Evolutionary conservation across 306 rosid genomes (phyloP).

Genomic region (Vigna hirtella): DNA sequence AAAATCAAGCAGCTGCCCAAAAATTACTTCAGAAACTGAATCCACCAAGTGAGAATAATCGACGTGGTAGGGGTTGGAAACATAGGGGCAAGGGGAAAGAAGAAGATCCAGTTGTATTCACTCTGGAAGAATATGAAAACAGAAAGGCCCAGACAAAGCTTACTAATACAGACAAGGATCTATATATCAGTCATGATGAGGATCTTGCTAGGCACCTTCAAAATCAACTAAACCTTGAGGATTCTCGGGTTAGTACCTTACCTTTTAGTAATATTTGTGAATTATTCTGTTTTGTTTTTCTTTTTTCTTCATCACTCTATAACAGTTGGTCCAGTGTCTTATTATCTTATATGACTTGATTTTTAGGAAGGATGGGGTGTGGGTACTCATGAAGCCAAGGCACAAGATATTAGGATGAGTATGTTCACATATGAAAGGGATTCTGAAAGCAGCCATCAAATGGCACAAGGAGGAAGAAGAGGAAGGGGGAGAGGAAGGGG

Average conservation of each 20-base stretch:
- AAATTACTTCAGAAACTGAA: slow-evolving; percentile 82
- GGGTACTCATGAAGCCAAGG: slow-evolving; percentile 50
- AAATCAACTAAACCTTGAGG: slow-evolving; percentile 71
- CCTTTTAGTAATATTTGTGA: neutral
- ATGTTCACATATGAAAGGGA: slow-evolving; percentile 77
- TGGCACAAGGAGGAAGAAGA: slow-evolving; percentile 53
- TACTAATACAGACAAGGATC: slow-evolving; percentile 33
- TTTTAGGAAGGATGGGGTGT: slow-evolving; percentile 58
- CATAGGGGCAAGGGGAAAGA: slow-evolving; percentile 66
- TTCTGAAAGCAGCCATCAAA: slow-evolving; percentile 45
- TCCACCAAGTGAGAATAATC: slow-evolving; percentile 53
- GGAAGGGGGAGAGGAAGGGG: slow-evolving; percentile 50
- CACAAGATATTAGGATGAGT: slow-evolving; percentile 74
- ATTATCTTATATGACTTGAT: neutral
- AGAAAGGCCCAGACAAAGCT: slow-evolving; percentile 62
- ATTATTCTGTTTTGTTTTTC: slow-evolving; percentile 3
- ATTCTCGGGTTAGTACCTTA: slow-evolving; percentile 60
- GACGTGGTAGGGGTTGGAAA: slow-evolving; percentile 54
- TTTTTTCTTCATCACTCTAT: neutral
- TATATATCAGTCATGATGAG: slow-evolving; percentile 59
- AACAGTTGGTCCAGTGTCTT: slow-evolving; percentile 8
- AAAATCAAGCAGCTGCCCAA: slow-evolving; percentile 96
- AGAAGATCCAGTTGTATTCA: slow-evolving; percentile 65
- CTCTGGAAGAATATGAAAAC: slow-evolving; percentile 79
- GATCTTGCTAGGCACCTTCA: slow-evolving; percentile 91